Conservation (phyloP, 257 asterid genomes). For the Plantago ovata region DNA sequence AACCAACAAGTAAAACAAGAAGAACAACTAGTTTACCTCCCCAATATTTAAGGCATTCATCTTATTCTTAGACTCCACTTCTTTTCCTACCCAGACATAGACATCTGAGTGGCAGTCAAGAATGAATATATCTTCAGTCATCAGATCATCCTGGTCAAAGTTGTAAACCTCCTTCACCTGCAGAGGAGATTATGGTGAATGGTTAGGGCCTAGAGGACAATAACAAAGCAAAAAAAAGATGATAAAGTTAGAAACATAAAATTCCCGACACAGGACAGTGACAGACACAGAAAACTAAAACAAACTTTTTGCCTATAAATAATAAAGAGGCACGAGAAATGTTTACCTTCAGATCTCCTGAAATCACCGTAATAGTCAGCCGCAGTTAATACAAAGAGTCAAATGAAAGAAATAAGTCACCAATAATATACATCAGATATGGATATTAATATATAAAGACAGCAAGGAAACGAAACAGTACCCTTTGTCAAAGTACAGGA, state of each 20-base stretch:
- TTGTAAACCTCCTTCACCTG: constrained; percentile 83
- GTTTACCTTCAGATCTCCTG: constrained; percentile 82
- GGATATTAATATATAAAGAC: constrained; percentile 5
- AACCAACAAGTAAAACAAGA: not conserved
- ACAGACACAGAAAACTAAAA: not conserved
- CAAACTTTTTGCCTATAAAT: constrained; percentile 1
- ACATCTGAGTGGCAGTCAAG: constrained; percentile 68
- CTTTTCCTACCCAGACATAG: constrained; percentile 74
- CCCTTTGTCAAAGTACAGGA: constrained; percentile 47
- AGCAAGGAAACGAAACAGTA: constrained; percentile 21
- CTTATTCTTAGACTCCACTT: constrained; percentile 67
- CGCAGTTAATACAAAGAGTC: constrained; percentile 20
- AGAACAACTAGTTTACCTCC: constrained; percentile 48
- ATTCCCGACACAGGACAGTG: not conserved
- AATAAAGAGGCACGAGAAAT: constrained; percentile 20
- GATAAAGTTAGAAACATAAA: constrained; percentile 13
- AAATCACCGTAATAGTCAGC: constrained; percentile 32
- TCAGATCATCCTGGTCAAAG: constrained; percentile 83
- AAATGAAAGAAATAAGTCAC: constrained; percentile 37
- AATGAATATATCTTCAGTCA: constrained; percentile 79
- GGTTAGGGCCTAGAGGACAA: not conserved
- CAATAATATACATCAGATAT: constrained; percentile 16
- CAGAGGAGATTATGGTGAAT: constrained; percentile 16
- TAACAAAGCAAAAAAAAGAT: not conserved
- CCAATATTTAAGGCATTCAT: constrained; percentile 64